Conservation (phyloP, 768 basidiomycete species). For the Phaffia australis region DNA sequence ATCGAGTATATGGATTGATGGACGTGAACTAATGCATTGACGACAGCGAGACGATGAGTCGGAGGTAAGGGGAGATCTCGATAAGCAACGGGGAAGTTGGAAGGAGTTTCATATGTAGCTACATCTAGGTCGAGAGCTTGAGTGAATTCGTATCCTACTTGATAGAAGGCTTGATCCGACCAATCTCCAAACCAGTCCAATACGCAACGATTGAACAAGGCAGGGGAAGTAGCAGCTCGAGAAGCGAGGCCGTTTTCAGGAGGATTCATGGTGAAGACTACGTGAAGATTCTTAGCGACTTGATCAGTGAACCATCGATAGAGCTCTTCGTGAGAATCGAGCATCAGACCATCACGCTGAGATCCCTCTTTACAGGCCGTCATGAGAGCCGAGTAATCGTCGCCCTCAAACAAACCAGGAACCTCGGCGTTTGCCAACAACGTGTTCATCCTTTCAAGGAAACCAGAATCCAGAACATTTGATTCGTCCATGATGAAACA, state of each 20-base stretch:
- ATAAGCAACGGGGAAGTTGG: slow-evolving; percentile 79
- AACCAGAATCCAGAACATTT: slow-evolving; percentile 96
- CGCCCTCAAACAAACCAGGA: slow-evolving; percentile 99
- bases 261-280: slow-evolving; percentile 65
- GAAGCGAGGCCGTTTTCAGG: slow-evolving; percentile 72
- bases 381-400: slow-evolving; percentile 95
- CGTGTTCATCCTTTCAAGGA: slow-evolving; percentile 99
- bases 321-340: slow-evolving; percentile 93
- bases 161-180: slow-evolving; percentile 97
- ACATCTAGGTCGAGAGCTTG: slow-evolving; percentile 84
- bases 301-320: slow-evolving; percentile 99
- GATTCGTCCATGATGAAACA: slow-evolving; percentile 99
- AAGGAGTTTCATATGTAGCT: slow-evolving; percentile 64
- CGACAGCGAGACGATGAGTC: slow-evolving; percentile 73
- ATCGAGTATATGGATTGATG: slow-evolving; percentile 81
- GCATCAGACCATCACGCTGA: slow-evolving; percentile 95
- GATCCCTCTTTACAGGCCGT: slow-evolving; percentile 99
- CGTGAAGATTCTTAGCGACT: slow-evolving; percentile 93
- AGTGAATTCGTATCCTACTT: slow-evolving; percentile 96
- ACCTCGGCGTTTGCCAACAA: slow-evolving; percentile 98
- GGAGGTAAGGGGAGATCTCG: slow-evolving; percentile 76
- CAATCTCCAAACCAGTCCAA: slow-evolving; percentile 99
- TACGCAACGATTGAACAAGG: slow-evolving; percentile 90
- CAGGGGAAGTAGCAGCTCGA: slow-evolving; percentile 91
- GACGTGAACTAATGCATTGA: slow-evolving; percentile 86